These are phyloP conservation scores for Xerocomus brunneocitrinus DNA, from an alignment of 768 basidiomycete genomes.

Conservation along the genomic window DNA sequence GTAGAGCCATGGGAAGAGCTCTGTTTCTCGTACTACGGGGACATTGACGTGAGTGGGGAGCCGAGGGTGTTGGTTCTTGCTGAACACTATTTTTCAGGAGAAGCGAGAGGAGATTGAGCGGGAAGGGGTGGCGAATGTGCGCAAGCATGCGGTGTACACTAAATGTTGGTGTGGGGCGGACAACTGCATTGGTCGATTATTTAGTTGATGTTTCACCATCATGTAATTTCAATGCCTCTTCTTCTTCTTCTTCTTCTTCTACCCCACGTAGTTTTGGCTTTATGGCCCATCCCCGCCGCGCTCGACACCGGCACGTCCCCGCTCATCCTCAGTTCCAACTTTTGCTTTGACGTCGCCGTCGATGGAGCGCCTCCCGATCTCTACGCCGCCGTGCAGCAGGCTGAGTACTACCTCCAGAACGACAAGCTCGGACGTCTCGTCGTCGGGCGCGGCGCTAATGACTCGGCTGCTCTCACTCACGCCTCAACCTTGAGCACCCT, in stretches of 20 bases:
- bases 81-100: slow-evolving; percentile 9
- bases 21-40: slow-evolving; percentile 71
- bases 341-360: slow-evolving; percentile 27
- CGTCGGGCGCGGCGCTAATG: slow-evolving; percentile 36
- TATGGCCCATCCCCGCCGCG: slow-evolving; percentile 33
- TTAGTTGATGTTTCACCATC: slow-evolving; percentile 12
- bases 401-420: slow-evolving; percentile 28
- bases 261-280: slow-evolving; percentile 9
- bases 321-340: slow-evolving; percentile 24
- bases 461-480: slow-evolving; percentile 22
- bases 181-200: slow-evolving; percentile 45
- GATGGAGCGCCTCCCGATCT: slow-evolving; percentile 31
- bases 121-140: slow-evolving; percentile 3
- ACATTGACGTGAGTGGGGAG: slow-evolving; percentile 34
- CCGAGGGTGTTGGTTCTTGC: not conserved
- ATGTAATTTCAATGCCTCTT: not conserved
- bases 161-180: slow-evolving; percentile 48
- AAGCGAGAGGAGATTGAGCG: slow-evolving; percentile 19
- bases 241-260: not conserved
- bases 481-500: slow-evolving; percentile 28
- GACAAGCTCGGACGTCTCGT: slow-evolving; percentile 39
- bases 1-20: slow-evolving; percentile 66
- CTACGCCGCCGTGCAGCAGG: slow-evolving; percentile 29
- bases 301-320: slow-evolving; percentile 25
- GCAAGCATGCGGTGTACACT: slow-evolving; percentile 42